Base-by-base conservation (phyloP, 176 grass and related monocot genomes). In the Pharus latifolius region DNA sequence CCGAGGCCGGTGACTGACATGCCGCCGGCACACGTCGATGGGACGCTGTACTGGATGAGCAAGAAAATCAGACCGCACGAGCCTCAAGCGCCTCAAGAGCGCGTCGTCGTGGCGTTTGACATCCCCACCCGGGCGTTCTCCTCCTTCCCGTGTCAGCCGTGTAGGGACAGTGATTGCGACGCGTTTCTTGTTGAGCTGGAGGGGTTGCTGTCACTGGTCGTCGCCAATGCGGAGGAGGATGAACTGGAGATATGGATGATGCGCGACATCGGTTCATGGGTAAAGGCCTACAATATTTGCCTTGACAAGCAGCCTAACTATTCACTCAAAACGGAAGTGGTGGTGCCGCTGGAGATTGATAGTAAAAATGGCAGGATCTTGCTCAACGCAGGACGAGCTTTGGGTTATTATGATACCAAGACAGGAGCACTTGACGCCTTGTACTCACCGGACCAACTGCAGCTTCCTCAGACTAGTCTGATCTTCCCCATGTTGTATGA, bases 41-140 rank as follows among this genome's bases (percentile, higher is more conserved):
- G 72, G 10, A 63, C 44, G 15, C 30, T 74, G 31, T 75, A 75
- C 23, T 75, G 72, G 72, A 4, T 51, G 72, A 35, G 45, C 46
- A 16, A 63, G 58, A n/a, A n/a, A n/a, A n/a, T n/a, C n/a, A n/a
- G n/a, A n/a, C n/a, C n/a, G n/a, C n/a, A n/a, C n/a, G n/a, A n/a
- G n/a, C n/a, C 18, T 29, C 3, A 14, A 14, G 1, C 32, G 7
- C 49, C n/a, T n/a, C n/a, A n/a, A n/a, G 32, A 14, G 10, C 29
- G 60, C 5, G 24, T 7, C 30, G 10, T 75, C 7, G 45, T 75
- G 9, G 13, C 30, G 0, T 62, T 75, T 10, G 45, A 51, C 45
- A 63, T 75, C 31, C 28, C 72, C 15, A 13, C 22, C 1, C 22
- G 45, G 2, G 31, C 15, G 5, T 75, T 75, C 45, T 0, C 0